A percentile compares a stretch with the other conserved stretches of the same genome.
These are phyloP conservation scores for Gastrodia elata DNA, from an alignment of 106 monocot species.

Conservation along the genomic window DNA sequence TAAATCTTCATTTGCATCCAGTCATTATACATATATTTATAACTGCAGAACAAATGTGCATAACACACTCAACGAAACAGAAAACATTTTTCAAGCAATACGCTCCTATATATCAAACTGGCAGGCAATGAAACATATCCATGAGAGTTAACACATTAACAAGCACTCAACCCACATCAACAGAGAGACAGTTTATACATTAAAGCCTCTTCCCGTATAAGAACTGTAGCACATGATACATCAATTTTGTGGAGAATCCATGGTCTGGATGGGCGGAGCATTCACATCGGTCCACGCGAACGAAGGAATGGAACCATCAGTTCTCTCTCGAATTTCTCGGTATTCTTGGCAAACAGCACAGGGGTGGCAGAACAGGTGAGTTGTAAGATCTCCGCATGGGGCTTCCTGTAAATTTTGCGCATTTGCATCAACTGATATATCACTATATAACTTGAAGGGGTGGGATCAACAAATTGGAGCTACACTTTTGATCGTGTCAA, in stretches of 20 bases:
- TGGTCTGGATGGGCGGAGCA: slow-evolving; percentile 53
- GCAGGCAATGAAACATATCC: no score
- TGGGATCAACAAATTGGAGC: no score
- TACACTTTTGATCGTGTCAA: no score
- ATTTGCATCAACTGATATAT: neutral
- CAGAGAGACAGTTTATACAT: no score
- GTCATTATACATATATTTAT: no score
- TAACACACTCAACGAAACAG: neutral
- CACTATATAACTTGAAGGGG: no score
- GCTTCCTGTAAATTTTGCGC: slow-evolving; percentile 48
- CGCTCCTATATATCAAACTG: neutral
- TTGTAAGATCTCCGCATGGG: slow-evolving; percentile 72
- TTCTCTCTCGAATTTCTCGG: slow-evolving; percentile 74
- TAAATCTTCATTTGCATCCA: no score
- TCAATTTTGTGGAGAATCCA: slow-evolving; percentile 24
- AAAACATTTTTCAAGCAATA: neutral
- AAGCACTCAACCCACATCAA: no score
- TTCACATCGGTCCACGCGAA: slow-evolving; percentile 16
- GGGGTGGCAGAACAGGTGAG: slow-evolving; percentile 82
- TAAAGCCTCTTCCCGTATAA: neutral
- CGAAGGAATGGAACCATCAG: slow-evolving; percentile 22
- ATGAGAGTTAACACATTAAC: no score
- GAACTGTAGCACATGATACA: neutral
- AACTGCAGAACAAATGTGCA: no score
- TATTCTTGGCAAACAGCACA: slow-evolving; percentile 92